These are phyloP conservation scores for Spathaspora arborariae DNA, from an alignment of 805 yeast genomes.

Conservation along the genomic window DNA sequence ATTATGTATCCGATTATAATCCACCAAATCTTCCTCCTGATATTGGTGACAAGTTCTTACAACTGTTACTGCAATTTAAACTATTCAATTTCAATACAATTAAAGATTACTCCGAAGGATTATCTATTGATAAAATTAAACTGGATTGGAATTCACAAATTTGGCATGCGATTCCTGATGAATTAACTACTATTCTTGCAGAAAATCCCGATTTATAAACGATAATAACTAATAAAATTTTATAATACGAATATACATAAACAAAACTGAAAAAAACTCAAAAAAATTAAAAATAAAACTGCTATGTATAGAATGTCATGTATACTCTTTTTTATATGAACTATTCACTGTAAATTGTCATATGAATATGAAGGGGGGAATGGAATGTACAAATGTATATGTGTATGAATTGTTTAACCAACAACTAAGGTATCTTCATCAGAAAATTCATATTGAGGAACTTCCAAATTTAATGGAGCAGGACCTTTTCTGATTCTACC, in stretches of 20 bases:
- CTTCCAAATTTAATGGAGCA: slow-evolving; percentile 97
- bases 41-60: slow-evolving; percentile 15
- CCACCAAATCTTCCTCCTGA: slow-evolving; percentile 30
- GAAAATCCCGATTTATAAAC: slow-evolving; percentile 10
- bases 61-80: slow-evolving; percentile 16
- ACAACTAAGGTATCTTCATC: slow-evolving; percentile 77
- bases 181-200: slow-evolving; percentile 17
- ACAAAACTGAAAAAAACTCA: neutral
- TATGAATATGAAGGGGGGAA: neutral
- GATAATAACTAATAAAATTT: neutral
- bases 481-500: slow-evolving; percentile 99
- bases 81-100: slow-evolving; percentile 8
- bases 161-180: slow-evolving; percentile 35
- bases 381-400: neutral
- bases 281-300: neutral
- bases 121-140: slow-evolving; percentile 15
- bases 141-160: slow-evolving; percentile 14
- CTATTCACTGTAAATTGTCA: neutral
- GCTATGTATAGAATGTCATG: neutral
- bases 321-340: neutral
- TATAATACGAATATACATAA: neutral
- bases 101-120: slow-evolving; percentile 10
- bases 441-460: slow-evolving; percentile 83
- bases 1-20: slow-evolving; percentile 40
- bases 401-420: slow-evolving; percentile 52